Evolutionary conservation across 306 rosid genomes (phyloP).

Genomic region (Alnus glutinosa): DNA sequence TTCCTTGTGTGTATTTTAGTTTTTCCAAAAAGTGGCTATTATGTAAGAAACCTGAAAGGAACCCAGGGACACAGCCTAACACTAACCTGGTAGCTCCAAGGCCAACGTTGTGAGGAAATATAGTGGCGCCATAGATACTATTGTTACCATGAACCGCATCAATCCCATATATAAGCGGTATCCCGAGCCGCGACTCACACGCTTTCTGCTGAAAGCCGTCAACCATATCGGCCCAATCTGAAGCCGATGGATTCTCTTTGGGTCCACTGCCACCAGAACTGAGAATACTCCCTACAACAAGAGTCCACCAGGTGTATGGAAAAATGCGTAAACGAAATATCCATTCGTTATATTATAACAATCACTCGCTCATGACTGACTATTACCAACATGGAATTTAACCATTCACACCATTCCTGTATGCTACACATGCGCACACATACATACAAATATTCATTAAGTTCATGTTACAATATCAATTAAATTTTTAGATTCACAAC

Average conservation of each 20-base stretch:
- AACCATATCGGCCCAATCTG: conserved; percentile 73
- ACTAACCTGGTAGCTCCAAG: conserved; percentile 76
- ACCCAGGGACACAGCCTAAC: neutral
- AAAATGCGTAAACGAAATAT: neutral
- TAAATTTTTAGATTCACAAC: no score
- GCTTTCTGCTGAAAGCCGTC: conserved; percentile 59
- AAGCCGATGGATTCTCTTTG: conserved; percentile 40
- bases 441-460: no score
- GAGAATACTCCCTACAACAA: conserved; percentile 57
- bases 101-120: conserved; percentile 79
- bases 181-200: conserved; percentile 58
- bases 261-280: conserved; percentile 76
- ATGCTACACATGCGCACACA: no score
- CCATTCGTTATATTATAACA: no score
- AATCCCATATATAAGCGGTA: conserved; percentile 70
- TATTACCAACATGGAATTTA: no score
- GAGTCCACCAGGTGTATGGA: neutral
- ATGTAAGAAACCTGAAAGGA: neutral
- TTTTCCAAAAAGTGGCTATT: neutral
- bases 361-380: no score
- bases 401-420: no score
- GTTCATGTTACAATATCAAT: no score
- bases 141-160: conserved; percentile 83
- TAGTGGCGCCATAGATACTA: conserved; percentile 63
- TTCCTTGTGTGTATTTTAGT: neutral